phyloP scores from a whole-genome alignment of 2,329 filamentous ascomycete species.

The Penicillium sp. region DNA sequence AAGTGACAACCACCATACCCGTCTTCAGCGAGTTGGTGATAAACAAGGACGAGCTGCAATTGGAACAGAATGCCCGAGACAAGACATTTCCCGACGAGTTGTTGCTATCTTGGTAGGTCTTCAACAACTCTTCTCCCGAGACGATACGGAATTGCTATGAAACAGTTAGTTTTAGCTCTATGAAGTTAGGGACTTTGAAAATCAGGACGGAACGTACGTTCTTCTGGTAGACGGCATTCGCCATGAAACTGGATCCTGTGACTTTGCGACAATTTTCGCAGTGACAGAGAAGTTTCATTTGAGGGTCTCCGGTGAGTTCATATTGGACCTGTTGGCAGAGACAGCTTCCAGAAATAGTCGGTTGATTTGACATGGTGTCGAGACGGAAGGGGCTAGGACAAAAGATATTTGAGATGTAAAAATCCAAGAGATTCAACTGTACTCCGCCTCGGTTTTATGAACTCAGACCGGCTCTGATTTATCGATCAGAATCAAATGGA shows the following conservation, averaged over 20 bases:
- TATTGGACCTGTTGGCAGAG: neutral
- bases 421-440: neutral
- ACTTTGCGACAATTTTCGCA: neutral
- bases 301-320: neutral
- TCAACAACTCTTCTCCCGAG: neutral
- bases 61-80: neutral
- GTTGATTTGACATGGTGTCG: neutral
- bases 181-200: neutral
- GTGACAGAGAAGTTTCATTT: neutral
- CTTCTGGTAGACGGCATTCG: neutral
- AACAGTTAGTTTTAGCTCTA: neutral
- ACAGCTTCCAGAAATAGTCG: neutral
- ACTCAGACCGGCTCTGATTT: neutral
- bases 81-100: neutral
- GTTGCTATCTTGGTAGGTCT: conserved; percentile 3
- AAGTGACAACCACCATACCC: neutral
- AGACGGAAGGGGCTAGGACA: neutral
- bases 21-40: neutral
- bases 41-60: neutral
- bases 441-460: neutral
- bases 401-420: neutral
- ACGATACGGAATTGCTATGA: neutral
- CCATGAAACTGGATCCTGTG: neutral
- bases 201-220: neutral
- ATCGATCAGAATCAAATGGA: neutral